Percentiles rank a stretch among this genome's conserved stretches.
Conservation (phyloP, 1,139 yeast genomes). For the Taphrina populina region DNA sequence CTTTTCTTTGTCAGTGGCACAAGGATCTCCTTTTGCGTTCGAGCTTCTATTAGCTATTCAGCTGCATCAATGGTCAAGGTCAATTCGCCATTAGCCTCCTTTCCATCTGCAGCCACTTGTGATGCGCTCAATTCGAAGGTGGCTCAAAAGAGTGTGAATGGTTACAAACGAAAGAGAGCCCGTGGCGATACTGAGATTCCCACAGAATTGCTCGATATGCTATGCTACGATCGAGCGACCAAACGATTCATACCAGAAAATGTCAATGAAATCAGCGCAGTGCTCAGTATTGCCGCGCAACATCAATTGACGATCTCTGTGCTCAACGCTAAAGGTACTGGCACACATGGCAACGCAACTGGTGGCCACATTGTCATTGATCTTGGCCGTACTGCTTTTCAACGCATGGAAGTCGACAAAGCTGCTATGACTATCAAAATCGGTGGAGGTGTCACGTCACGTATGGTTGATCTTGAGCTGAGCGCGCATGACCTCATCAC, state of each 20-base stretch:
- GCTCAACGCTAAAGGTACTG: slow-evolving; percentile 12
- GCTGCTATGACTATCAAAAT: slow-evolving; percentile 8
- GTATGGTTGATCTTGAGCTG: slow-evolving; percentile 7
- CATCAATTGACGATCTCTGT: slow-evolving; percentile 5
- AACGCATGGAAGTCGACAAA: slow-evolving; percentile 3
- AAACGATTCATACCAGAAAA: not conserved
- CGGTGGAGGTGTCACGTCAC: slow-evolving; percentile 20
- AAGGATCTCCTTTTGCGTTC: no score
- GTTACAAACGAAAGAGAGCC: slow-evolving; percentile 5
- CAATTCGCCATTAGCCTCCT: slow-evolving; percentile 3
- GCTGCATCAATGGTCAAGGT: slow-evolving; percentile 4
- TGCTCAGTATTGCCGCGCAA: not conserved
- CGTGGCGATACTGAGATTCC: slow-evolving; percentile 2
- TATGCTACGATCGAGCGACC: not conserved
- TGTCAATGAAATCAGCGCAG: not conserved
- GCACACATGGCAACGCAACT: slow-evolving; percentile 9
- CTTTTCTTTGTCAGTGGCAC: no score
- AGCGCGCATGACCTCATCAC: slow-evolving; percentile 1
- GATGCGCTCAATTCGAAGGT: slow-evolving; percentile 7
- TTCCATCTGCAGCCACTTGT: slow-evolving; percentile 12
- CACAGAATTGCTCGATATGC: not conserved
- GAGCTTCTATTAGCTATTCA: no score
- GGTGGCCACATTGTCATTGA: slow-evolving; percentile 19
- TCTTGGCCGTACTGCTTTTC: not conserved
- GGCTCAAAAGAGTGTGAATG: slow-evolving; percentile 10